Evolutionary conservation across 495 filamentous ascomycete genomes (phyloP), one percentile per base, ranked within the genome.

Genomic region (Podospora fimiseda): DNA sequence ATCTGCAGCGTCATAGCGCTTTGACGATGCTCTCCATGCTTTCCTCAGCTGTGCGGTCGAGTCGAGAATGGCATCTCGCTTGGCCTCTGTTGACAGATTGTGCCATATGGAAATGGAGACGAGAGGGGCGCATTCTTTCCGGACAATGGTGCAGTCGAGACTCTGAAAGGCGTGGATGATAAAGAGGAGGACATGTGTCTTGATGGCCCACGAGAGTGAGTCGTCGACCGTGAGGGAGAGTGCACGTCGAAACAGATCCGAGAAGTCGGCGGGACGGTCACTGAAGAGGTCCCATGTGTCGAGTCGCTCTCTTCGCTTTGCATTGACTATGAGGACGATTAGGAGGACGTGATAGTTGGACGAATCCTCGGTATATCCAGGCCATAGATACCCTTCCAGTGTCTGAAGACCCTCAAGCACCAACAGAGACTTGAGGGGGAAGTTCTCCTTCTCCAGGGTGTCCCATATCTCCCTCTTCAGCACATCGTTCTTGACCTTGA

Each of bases 91-190:
- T 18, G 86, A 86, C 23, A 99, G 70, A 60, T 95, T 92, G 59
- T 96, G 88, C 93, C 93, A 97, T 60, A 94, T 88, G 1, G 88
- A 87, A 58, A 99, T 95, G 0, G 89, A 90, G 39, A 99, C 92
- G 37, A 99, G 74, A 9, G 93, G 88, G 39, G 90, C 94, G 70
- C 92, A 96, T 73, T 99, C 92, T 63, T 95, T 97, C 43, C 93
- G 80, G 23, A 97, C 87, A 45, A 96, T 77, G 18, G 77, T 78
- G 69, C 85, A 95, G 60, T 99, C 93, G 15, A 97, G 79, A 19
- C 90, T 96, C 69, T 96, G 90, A 67, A 96, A 97, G 48, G 92
- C 88, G 58, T 83, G 81, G 49, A 95, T 90, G 52, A 96, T 79
- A 67, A 95, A 96, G 13, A 83, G 85, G 3, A 97, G 70, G 22